These are phyloP conservation scores for Carex parvula DNA, from an alignment of 176 grass and related monocot species.

Conservation along the genomic window DNA sequence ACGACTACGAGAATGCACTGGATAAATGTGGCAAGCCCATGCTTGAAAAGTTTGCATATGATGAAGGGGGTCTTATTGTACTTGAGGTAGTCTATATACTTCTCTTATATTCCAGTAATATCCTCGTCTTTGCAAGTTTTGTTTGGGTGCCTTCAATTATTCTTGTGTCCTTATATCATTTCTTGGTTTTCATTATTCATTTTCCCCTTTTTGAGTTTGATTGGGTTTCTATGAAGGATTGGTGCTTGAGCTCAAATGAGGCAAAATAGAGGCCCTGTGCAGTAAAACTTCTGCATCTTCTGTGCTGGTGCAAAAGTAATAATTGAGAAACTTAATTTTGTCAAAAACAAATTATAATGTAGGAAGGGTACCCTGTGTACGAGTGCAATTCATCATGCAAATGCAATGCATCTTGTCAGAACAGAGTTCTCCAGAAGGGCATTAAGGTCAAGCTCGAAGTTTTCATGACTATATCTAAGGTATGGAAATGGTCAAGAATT, in stretches of 20 bases:
- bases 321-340: conserved; percentile 3
- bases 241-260: not conserved
- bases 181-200: not conserved
- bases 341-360: conserved; percentile 23
- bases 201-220: not conserved
- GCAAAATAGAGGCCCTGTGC: not conserved
- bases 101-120: not conserved
- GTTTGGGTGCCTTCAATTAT: not conserved
- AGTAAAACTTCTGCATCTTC: not conserved
- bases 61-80: conserved; percentile 56
- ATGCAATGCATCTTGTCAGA: conserved; percentile 65
- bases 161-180: not conserved
- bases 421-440: conserved; percentile 93
- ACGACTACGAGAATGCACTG: conserved; percentile 46
- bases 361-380: conserved; percentile 82
- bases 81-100: conserved; percentile 58
- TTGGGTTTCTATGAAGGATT: not conserved
- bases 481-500: conserved; percentile 34
- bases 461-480: conserved; percentile 88
- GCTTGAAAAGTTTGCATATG: conserved; percentile 75
- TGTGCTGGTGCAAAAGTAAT: conserved; percentile 4
- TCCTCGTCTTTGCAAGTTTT: conserved; percentile 1
- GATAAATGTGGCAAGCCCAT: conserved; percentile 57
- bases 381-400: conserved; percentile 86
- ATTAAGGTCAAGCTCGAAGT: conserved; percentile 79